A percentile compares a stretch with the other conserved stretches of the same genome.
These are phyloP conservation scores for Chara braunii DNA, from an alignment of 139 green algal species.

Conservation along the genomic window DNA sequence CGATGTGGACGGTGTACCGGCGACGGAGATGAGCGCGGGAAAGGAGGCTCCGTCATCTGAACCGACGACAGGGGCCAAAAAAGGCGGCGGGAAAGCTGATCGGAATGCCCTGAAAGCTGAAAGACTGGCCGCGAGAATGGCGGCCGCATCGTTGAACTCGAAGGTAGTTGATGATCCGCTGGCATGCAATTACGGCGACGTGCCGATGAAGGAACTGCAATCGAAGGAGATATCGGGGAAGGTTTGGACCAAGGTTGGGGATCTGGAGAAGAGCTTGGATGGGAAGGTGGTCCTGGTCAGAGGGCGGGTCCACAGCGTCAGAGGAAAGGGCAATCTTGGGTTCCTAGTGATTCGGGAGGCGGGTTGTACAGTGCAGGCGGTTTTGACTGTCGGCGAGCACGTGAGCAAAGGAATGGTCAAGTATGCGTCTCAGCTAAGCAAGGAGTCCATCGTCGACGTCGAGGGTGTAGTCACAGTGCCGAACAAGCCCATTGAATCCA, in stretches of 20 bases:
- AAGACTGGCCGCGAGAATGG: too few relatives aligned
- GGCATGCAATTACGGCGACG: conserved; percentile 81
- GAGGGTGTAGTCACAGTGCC: conserved; percentile 56
- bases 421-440: conserved; percentile 75
- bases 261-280: conserved; percentile 2
- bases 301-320: conserved; percentile 71
- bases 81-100: too few relatives aligned
- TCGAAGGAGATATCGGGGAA: conserved; percentile 45
- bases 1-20: too few relatives aligned
- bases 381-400: conserved; percentile 79
- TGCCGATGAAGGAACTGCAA: conserved; percentile 60
- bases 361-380: conserved; percentile 68
- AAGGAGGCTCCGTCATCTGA: too few relatives aligned
- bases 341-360: conserved; percentile 89
- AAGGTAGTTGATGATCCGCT: conserved; percentile 86
- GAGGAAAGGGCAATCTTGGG: conserved; percentile 88
- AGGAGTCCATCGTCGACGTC: conserved; percentile 94
- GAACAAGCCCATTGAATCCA: conserved; percentile 60
- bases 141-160: too few relatives aligned
- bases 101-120: too few relatives aligned
- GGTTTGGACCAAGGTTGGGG: conserved; percentile 25
- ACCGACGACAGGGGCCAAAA: too few relatives aligned
- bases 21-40: too few relatives aligned
- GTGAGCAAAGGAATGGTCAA: conserved; percentile 95
- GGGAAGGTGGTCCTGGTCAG: conserved; percentile 33